Conservation (phyloP, 306 rosid genomes). For the Canavalia ensiformis region DNA sequence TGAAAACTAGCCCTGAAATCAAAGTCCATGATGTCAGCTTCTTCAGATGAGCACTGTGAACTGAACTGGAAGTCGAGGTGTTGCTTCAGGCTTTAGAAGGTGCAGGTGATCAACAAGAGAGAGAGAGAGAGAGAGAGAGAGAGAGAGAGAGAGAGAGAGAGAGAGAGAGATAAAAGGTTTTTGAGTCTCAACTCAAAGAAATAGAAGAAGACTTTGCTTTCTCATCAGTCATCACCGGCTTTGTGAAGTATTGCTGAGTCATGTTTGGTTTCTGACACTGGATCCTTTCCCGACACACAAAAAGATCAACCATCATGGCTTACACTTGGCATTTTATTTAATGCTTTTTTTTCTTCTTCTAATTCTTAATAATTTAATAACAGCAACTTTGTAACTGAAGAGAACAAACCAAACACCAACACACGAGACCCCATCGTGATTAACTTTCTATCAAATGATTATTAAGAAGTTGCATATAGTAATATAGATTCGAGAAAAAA, state of each 20-base stretch:
- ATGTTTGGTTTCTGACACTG: slow-evolving; percentile 53
- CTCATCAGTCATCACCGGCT: slow-evolving; percentile 18
- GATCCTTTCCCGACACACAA: slow-evolving; percentile 66
- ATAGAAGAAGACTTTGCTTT: slow-evolving; percentile 25
- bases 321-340: slow-evolving; percentile 54
- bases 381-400: not conserved
- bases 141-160: not conserved
- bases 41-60: slow-evolving; percentile 34
- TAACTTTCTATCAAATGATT: slow-evolving; percentile 37
- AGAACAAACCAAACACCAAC: slow-evolving; percentile 11
- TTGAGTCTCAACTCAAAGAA: slow-evolving; percentile 6
- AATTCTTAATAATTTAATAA: slow-evolving; percentile 14
- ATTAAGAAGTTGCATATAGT: not conserved
- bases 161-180: slow-evolving; percentile 1
- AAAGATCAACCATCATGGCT: slow-evolving; percentile 47
- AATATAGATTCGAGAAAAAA: slow-evolving; percentile 16
- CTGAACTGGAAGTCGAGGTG: slow-evolving; percentile 27
- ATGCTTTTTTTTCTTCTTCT: not conserved
- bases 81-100: slow-evolving; percentile 14
- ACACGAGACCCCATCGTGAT: not conserved
- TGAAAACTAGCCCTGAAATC: slow-evolving; percentile 75
- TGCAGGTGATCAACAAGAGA: not conserved
- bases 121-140: not conserved
- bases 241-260: slow-evolving; percentile 55
- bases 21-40: slow-evolving; percentile 70